phyloP scores from a whole-genome alignment of 2,329 filamentous ascomycete genomes.

The Pseudogymnoascus verrucosus region DNA sequence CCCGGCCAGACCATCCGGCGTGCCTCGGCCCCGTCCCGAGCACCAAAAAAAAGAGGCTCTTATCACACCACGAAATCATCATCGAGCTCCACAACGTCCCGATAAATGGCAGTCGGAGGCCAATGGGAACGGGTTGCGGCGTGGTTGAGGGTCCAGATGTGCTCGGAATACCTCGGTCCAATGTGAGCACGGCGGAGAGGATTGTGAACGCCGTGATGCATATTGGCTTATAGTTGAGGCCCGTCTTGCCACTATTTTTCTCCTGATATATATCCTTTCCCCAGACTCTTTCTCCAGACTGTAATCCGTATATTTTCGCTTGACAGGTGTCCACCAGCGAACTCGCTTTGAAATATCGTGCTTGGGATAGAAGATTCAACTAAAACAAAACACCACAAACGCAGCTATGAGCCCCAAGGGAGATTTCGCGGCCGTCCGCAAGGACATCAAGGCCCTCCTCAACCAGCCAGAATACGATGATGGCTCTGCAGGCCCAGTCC shows the following conservation, averaged over 20 bases:
- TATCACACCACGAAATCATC: constrained; percentile 5
- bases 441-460: constrained; percentile 45
- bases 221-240: constrained; percentile 4
- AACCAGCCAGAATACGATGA: constrained; percentile 57
- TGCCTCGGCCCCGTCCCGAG: background rate
- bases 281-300: constrained; percentile 3
- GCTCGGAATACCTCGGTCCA: background rate
- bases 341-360: background rate
- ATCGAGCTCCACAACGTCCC: constrained; percentile 2
- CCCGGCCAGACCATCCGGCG: background rate
- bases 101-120: background rate
- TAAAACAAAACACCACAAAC: background rate
- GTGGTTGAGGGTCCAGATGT: background rate
- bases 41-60: constrained; percentile 4
- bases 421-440: constrained; percentile 53
- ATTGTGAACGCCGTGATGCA: constrained; percentile 3
- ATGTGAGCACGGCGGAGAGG: background rate
- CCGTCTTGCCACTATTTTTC: background rate
- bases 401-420: constrained; percentile 36
- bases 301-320: background rate
- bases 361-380: background rate
- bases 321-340: background rate
- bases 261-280: constrained; percentile 1
- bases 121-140: background rate
- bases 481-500: constrained; percentile 54